Evolutionary conservation across 805 yeast genomes (phyloP), one percentile per base, ranked within the genome.

Genomic region (Candida broadrunensis): DNA sequence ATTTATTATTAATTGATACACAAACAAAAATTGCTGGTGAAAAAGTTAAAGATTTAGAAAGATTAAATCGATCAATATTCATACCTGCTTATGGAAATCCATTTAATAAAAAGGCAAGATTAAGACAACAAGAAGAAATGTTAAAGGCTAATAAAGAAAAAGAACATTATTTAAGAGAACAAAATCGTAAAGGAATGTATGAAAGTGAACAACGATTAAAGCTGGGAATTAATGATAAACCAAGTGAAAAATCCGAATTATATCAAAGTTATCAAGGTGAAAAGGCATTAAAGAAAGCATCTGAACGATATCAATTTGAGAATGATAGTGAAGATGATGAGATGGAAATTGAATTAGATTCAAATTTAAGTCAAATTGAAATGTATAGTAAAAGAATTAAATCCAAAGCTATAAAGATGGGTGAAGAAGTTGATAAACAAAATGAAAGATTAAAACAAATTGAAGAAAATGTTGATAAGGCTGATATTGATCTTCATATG

Each of bases 281-380:
- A 40, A 61, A 68, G 47, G 63, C 73, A 46, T 72, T 80, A 36
- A 69, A 70, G 14, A 13, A 29, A 14, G 81, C 80, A 29, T 85
- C 95, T 2, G 68, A 78, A 42, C 68, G 80, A 48, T 89, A 84
- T 63, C 87, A 86, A 53, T 86, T 88, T 52, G 97, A 88, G 56
- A 85, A 85, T 36, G 97, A 91, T 62, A 81, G 81, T 37, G 97
- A 91, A 59, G 98, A 93, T 61, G 96, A 89, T 53, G 93, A 83
- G 50, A 78, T 88, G 78, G 98, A 91, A 58, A 78, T 83, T 47
- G 96, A 90, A 61, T 79, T 89, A 50, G 90, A 89, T 39, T 67
- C 77, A 47, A 93, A 93, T 55, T 69, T 91, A 61, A 90, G 86
- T 52, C 88, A 84, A 58, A 85, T 93, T 36, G 75, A 78, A 11